phyloP scores from a whole-genome alignment of 495 filamentous ascomycete species.

The Pseudoneurospora amorphoporcata region DNA sequence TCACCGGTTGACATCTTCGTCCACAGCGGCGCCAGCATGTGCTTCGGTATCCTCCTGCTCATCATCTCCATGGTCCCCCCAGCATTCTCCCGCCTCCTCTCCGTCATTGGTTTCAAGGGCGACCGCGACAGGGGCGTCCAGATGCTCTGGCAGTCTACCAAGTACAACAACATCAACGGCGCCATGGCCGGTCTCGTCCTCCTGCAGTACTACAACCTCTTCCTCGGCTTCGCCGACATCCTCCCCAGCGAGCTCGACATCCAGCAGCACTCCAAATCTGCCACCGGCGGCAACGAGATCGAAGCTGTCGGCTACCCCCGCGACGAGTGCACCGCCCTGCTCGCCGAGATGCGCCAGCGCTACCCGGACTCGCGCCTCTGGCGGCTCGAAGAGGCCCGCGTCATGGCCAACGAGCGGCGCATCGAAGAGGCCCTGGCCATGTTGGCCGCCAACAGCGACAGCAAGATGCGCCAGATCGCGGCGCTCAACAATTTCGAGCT shows the following conservation, averaged over 20 bases:
- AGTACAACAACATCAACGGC: slow-evolving; percentile 81
- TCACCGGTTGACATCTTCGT: slow-evolving; percentile 75
- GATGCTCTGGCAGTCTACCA: slow-evolving; percentile 89
- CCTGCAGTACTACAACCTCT: slow-evolving; percentile 78
- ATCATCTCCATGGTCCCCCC: slow-evolving; percentile 88
- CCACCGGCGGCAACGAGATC: slow-evolving; percentile 17
- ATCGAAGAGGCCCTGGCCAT: slow-evolving; percentile 59
- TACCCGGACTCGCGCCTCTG: slow-evolving; percentile 82
- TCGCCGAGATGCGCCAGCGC: slow-evolving; percentile 60
- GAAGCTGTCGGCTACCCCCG: slow-evolving; percentile 59
- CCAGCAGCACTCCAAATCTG: slow-evolving; percentile 28
- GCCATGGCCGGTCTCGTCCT: slow-evolving; percentile 76
- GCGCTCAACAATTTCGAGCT: slow-evolving; percentile 77
- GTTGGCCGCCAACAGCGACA: slow-evolving; percentile 45
- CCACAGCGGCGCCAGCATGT: slow-evolving; percentile 78
- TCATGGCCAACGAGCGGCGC: slow-evolving; percentile 56
- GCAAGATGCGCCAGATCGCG: slow-evolving; percentile 75
- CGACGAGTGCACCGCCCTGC: slow-evolving; percentile 54
- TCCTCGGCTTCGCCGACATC: slow-evolving; percentile 81
- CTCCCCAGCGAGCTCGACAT: slow-evolving; percentile 51
- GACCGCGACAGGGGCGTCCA: slow-evolving; percentile 73
- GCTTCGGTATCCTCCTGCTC: slow-evolving; percentile 76
- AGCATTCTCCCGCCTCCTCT: slow-evolving; percentile 71
- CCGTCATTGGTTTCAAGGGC: slow-evolving; percentile 84
- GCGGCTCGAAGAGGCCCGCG: slow-evolving; percentile 81